Conservation (phyloP, 176 grass and related monocot genomes). For the Triticum timopheevii region DNA sequence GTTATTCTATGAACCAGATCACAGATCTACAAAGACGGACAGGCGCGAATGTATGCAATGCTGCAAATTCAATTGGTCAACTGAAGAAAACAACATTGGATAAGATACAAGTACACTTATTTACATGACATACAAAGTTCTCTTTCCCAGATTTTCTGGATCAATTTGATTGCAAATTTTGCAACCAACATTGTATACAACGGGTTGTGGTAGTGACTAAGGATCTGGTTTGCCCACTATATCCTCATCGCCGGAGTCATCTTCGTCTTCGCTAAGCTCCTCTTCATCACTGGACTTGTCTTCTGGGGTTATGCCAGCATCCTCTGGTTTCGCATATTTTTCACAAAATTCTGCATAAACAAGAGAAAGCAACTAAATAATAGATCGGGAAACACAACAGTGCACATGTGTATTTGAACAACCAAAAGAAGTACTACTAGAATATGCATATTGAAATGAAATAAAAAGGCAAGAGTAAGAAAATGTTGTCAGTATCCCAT, state of each 20-base stretch:
- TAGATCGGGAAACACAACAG: not conserved
- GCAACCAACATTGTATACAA: conserved; percentile 47
- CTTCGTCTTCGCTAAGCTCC: conserved; percentile 78
- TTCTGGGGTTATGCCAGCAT: conserved; percentile 62
- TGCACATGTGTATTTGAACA: not conserved
- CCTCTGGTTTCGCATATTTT: conserved; percentile 78
- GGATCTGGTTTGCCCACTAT: conserved; percentile 80
- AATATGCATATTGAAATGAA: not conserved
- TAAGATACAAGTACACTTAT: conserved; percentile 58
- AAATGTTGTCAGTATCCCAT: not conserved
- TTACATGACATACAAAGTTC: conserved; percentile 45
- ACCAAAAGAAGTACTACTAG: not conserved
- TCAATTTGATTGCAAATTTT: conserved; percentile 44
- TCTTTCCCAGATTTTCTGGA: conserved; percentile 3
- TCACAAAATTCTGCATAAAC: conserved; percentile 66
- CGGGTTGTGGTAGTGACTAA: conserved; percentile 31
- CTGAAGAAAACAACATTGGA: conserved; percentile 32
- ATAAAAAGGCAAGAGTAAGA: not conserved
- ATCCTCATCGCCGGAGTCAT: conserved; percentile 60
- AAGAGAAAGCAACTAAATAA: not conserved
- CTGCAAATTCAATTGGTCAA: conserved; percentile 15
- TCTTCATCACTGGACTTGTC: conserved; percentile 81
- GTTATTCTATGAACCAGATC: conserved; percentile 12
- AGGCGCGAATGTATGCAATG: not conserved
- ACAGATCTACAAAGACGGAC: conserved; percentile 7